Base-by-base conservation (phyloP, 2,329 filamentous ascomycete genomes). In the Teratosphaeria zuluensis region DNA sequence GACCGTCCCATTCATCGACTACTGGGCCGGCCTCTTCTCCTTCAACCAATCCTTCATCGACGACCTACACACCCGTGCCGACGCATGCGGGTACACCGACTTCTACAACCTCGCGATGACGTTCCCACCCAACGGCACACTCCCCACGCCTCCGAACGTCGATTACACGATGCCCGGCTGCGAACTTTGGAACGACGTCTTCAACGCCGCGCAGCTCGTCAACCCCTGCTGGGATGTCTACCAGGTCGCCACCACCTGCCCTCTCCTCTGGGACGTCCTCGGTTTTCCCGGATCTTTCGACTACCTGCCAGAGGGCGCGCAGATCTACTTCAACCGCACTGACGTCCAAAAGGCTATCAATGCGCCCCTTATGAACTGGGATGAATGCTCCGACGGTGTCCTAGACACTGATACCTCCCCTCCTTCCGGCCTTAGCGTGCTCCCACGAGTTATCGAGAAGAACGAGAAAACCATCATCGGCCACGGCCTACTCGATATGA, bases 161-260 rank as follows among this genome's bases (percentile, higher is more conserved):
- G 71, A 74, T 55, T 71, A 75, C 30, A 64, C 74, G 38, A 74
- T 74, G 0, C 64, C 69, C n/a, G 67, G 73, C 79, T 92, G 88
- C 69, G 58, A 61, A 7, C 57, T 72, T 21, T 70, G 66, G 64
- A 71, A 79, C 59, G 75, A 80, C 24, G 80, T 89, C 32, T 76
- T 75, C 65, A 64, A 77, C 0, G 85, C 83, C 32, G 80, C 80
- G 7, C 62, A 77, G 4, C 68, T 75, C 1, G 72, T 83, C 35
- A 94, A 94, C 74, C 89, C 89, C 0, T 94, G 90, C 76, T 95
- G 88, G 74, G 84, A 90, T 70, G 76, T 89, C 11, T 94, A 92
- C 73, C 56, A 63, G 31, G 81, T 92, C 14, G 82, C 82, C 2
- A 84, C 83, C 3, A 87, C 84, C 12, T 94, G 89, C 69, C 89